Evolutionary conservation across 2,329 filamentous ascomycete species (phyloP), one percentile per base, ranked within the genome.

Genomic region (Ceratocystis papillata): DNA sequence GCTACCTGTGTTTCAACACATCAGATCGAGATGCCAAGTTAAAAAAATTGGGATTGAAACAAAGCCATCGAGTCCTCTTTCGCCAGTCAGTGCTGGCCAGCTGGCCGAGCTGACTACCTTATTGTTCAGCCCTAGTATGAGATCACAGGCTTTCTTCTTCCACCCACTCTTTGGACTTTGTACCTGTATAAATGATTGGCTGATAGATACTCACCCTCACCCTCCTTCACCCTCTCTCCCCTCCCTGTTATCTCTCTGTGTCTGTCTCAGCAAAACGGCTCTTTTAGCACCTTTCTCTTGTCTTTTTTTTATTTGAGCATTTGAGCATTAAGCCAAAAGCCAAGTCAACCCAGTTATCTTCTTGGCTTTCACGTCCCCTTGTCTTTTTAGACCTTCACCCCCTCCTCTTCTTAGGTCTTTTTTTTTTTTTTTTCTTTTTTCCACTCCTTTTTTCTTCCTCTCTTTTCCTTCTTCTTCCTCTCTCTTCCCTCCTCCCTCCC

Each of bases 101-200:
- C 37, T 41, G 37, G 37, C 10, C 10, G 37, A 41, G 37, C 37
- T 41, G 37, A 41, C 37, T 41, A 41, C 37, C 37, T 41, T 41
- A 41, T 41, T 41, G 45, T 53, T 53, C 48, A 53, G 48, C 48
- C 48, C 48, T 53, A 53, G 48, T 50, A 22, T 53, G 48, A 53
- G 48, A n/a, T 53, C 48, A 53, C 48, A 53, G n/a, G 45, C 8
- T 48, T 48, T 12, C 8, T 41, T 3, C 37, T 41, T 41, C 37
- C 37, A 4, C 37, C 37, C 37, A 41, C 37, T 41, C 37, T 41
- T 12, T 41, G 37, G 37, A 25, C 8, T 25, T 28, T 53, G 12
- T 41, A 53, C 48, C 20, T 53, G 20, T 53, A 15, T 25, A 15
- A 12, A 53, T 53, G 48, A 25, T 53, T 53, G 48, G 48, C 20